Evolutionary conservation across 495 filamentous ascomycete genomes (phyloP), one percentile per base, ranked within the genome.

Genomic region (Penicillium longicatenatum): DNA sequence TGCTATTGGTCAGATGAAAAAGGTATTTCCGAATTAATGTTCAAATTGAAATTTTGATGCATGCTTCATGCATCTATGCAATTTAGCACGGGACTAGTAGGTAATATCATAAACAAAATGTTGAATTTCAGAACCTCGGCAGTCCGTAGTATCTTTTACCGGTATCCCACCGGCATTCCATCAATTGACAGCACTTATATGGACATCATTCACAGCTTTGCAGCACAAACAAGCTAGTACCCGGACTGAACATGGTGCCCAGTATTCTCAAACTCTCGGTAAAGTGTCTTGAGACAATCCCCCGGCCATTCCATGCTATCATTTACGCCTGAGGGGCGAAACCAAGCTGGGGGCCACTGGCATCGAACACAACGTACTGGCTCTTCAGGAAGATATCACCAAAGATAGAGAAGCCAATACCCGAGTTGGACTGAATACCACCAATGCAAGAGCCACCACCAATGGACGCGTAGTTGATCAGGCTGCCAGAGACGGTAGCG

Each of bases 341-440:
- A 3, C 87, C 88, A 33, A 90, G 67, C 55, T 75, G 64, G 12
- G 81, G 80, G 6, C 66, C 74, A 37, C 69, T 74, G 17, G 77
- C 75, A 50, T 91, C 82, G 59, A 91, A 92, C 1, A 93, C 84
- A 30, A 88, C 89, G 66, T 87, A 91, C 60, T 89, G 84, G 52
- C 81, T 80, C 77, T 92, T 91, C 54, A 93, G 79, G 61, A 89
- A 89, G 30, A 90, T 79, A 55, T 91, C 89, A 37, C 89, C 89
- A 43, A 86, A 85, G 67, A 92, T 90, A 52, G 78, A 78, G 63
- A 89, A 82, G 9, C 77, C 82, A 33, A 89, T 79, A 47, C 83
- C 84, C 12, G 70, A 67, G 68, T 86, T 82, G 26, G 66, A 65
- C 71, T 89, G 86, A 41, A 90, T 75, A 12, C 81, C 82, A 46